These are phyloP conservation scores for Amauroascus niger DNA, from an alignment of 2,329 filamentous ascomycete species.

Conservation along the genomic window DNA sequence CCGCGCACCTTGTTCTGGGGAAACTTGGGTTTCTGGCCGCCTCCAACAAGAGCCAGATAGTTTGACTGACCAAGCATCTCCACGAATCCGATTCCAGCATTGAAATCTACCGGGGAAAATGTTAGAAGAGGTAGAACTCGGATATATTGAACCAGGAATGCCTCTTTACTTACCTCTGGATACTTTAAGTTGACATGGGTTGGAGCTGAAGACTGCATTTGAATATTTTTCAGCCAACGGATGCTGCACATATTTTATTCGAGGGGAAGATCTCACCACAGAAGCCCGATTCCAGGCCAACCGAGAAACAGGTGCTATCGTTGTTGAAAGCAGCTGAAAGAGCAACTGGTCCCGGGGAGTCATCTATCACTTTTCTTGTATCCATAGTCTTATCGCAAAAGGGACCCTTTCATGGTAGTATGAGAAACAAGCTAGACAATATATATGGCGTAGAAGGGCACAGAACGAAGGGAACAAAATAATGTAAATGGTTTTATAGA, in stretches of 20 bases:
- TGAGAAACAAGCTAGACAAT: neutral
- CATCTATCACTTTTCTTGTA: conserved; percentile 75
- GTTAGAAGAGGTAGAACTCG: neutral
- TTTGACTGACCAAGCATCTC: conserved; percentile 82
- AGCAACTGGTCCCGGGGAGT: conserved; percentile 61
- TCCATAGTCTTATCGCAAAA: conserved; percentile 55
- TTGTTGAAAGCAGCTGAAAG: conserved; percentile 79
- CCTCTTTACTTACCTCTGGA: conserved; percentile 41
- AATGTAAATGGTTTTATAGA: neutral
- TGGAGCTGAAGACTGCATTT: conserved; percentile 59
- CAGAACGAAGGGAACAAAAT: too few relatives aligned
- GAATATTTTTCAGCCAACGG: neutral
- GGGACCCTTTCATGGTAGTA: neutral
- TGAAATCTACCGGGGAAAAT: conserved; percentile 51
- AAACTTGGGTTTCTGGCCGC: conserved; percentile 75
- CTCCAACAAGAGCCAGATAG: conserved; percentile 81
- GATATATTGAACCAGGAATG: neutral
- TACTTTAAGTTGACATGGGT: conserved; percentile 61
- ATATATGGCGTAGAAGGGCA: neutral
- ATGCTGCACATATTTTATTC: conserved; percentile 15
- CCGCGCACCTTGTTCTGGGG: conserved; percentile 65
- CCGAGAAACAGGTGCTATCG: conserved; percentile 74
- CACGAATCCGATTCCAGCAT: conserved; percentile 69
- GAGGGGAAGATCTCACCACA: conserved; percentile 50
- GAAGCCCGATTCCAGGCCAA: conserved; percentile 77